Base-by-base conservation (phyloP, 1,139 yeast genomes). In the Lodderomyces pseudojiufengensis region DNA sequence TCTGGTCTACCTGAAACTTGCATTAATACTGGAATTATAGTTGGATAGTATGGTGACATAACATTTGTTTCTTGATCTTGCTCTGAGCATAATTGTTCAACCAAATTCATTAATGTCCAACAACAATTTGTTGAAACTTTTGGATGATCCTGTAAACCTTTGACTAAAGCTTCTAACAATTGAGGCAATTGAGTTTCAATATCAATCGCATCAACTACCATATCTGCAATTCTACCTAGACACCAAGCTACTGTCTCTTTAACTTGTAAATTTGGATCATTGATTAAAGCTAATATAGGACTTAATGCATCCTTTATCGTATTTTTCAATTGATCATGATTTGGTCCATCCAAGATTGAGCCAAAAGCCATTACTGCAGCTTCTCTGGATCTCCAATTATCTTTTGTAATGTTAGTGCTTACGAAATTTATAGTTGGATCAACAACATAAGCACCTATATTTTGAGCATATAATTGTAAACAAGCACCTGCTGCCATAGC, bases 321-420 rank as follows among this genome's bases (percentile, higher is more conserved):
- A 9, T 61, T 62, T 38, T 76, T 76, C 50, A 87, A 70, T 52
- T 83, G 82, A 3, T 74, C 79, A 37, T 78, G 76, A 46, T 87
- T 94, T 18, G 97, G 97, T 13, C 98, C 98, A 49, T 90, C 97
- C 50, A 92, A 71, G 42, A 92, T 87, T 7, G 97, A 88, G 26
- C 98, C 98, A 59, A 92, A 92, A 0, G 98, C 97, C 98, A 92
- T 92, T 6, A 92, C 97, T 1, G 97, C 95, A 16, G 98, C 97
- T 64, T 92, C 98, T 52, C 96, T 81, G 40, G 78, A 66, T 61
- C 95, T 79, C 98, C 98, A 92, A 40, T 52, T 51, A 11, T 54
- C 59, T 10, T 48, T 35, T 46, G 76, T 72, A 38, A 92, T 74
- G 54, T 86, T 84, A 30, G 76, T 71, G 47, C 83, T 90, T 25